Evolutionary conservation across 2,329 filamentous ascomycete genomes (phyloP), one percentile per base, ranked within the genome.

Genomic region (Fusarium multiceps): DNA sequence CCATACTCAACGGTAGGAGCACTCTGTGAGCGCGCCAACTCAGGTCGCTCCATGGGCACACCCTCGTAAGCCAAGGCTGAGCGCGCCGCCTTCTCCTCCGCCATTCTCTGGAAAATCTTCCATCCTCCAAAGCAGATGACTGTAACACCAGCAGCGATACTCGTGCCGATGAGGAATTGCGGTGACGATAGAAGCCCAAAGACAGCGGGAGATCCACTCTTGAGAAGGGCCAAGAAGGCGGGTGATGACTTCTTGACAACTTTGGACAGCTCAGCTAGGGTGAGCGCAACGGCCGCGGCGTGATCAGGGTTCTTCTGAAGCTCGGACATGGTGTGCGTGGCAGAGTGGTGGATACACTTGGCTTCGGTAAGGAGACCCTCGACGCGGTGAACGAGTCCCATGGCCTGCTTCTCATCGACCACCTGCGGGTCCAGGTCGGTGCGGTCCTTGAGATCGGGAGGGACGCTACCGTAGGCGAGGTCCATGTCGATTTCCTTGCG

Each of bases 61-160:
- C 58, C 61, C 28, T 78, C 74, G 21, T 75, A 78, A 2, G 75
- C 70, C 30, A 76, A 65, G 10, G 78, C 78, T 47, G 77, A 75
- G 3, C 75, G 63, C 2, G 77, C 74, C 3, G 73, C 70, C 56
- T 79, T 78, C 21, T 76, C 77, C 56, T 86, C 85, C 63, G 81
- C 80, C 71, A 98, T 93, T 73, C 90, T 91, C 85, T 98, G 97
- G 81, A 99, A 90, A 78, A 99, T 98, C 82, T 97, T 98, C 87
- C 93, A 98, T 7, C 96, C 95, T 56, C 96, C 96, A 64, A 99
- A 93, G 78, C 96, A 94, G 74, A 99, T 93, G 11, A 98, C 90
- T 0, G 96, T 98, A n/a, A 97, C 90, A 16, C 96, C 96, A 1
- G 97, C 90, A 1, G 92, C 93, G 16, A 97, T 89, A 45, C 94